A percentile compares a stretch with the other conserved stretches of the same genome.
Conservation (phyloP, 2,329 filamentous ascomycete genomes). For the Setomelanomma holmii region DNA sequence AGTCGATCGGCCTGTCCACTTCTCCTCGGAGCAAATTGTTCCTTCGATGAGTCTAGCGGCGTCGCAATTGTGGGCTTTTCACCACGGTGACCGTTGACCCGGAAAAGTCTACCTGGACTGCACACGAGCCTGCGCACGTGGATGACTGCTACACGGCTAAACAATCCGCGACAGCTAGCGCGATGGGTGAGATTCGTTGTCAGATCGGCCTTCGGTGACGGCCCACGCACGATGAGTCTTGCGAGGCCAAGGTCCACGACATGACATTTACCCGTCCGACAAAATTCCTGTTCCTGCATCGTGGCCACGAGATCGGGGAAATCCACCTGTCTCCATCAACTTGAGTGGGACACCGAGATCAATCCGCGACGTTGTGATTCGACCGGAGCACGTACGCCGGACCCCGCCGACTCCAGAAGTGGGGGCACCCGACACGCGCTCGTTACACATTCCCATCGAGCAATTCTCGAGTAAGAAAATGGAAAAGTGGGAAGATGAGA, state of each 20-base stretch:
- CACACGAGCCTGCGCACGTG: neutral
- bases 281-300: slow-evolving; percentile 1
- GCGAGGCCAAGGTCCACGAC: no score
- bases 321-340: neutral
- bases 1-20: neutral
- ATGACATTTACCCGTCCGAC: neutral
- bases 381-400: neutral
- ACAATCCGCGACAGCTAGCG: neutral
- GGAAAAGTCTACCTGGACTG: neutral
- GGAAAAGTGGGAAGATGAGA: no score
- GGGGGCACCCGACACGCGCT: neutral
- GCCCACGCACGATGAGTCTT: no score
- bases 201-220: neutral
- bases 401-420: neutral
- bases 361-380: neutral
- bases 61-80: neutral
- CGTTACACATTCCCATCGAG: slow-evolving; percentile 5
- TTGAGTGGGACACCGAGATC: neutral
- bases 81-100: neutral
- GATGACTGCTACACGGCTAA: no score
- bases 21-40: neutral
- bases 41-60: neutral
- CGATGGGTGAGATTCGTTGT: neutral
- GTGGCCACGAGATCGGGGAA: neutral
- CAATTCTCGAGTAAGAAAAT: slow-evolving; percentile 3